phyloP scores from a whole-genome alignment of 2,329 filamentous ascomycete species.

The Colletotrichum sp. region DNA sequence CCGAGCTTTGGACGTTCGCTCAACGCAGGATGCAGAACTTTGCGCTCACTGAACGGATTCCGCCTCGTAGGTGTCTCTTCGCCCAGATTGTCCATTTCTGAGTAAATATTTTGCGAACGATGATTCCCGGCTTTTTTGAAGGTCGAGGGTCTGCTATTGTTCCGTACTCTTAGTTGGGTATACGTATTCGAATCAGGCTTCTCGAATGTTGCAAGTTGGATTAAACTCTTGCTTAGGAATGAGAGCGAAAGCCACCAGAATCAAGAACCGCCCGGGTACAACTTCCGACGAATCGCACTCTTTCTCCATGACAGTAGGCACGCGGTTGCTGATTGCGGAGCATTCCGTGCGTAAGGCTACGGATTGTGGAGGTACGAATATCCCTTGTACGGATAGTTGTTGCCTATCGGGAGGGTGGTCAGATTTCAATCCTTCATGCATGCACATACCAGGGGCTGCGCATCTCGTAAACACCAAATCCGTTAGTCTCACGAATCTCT shows the following conservation, averaged over 20 bases:
- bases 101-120: accelerated
- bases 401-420: not conserved
- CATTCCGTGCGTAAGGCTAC: not conserved
- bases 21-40: not conserved
- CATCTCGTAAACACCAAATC: not conserved
- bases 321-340: not conserved
- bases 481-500: not conserved
- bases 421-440: not conserved
- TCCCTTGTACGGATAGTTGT: not conserved
- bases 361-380: not conserved
- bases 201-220: not conserved
- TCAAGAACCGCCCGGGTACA: not conserved
- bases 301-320: not conserved
- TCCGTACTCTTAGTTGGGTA: not conserved
- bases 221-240: not conserved
- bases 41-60: not conserved
- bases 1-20: not conserved
- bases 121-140: not conserved
- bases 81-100: not conserved
- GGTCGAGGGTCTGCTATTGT: not conserved
- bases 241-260: not conserved
- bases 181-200: not conserved
- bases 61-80: not conserved
- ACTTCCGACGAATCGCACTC: not conserved
- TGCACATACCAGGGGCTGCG: not conserved